Conservation (phyloP, 139 green algal species). For the Mesostigma viride region DNA sequence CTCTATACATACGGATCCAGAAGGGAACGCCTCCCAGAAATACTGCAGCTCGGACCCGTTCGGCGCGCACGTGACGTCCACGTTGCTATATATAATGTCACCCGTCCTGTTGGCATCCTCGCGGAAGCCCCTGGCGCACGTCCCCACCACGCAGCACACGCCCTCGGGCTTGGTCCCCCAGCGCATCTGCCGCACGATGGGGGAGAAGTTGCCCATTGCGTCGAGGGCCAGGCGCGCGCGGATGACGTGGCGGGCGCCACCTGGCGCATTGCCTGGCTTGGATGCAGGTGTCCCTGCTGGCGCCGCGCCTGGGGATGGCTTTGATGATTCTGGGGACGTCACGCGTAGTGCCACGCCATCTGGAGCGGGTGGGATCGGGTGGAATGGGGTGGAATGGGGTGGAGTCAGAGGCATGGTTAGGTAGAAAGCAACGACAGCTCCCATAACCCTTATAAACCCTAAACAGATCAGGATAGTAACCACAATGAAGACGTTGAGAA, state of each 20-base stretch:
- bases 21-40: slow-evolving; percentile 48
- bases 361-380: slow-evolving; percentile 35
- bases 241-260: too few species aligned
- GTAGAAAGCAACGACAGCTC: too few species aligned
- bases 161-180: slow-evolving; percentile 79
- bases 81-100: slow-evolving; percentile 74
- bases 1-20: too few species aligned
- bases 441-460: too few species aligned
- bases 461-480: too few species aligned
- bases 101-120: slow-evolving; percentile 51
- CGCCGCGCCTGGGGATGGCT: neutral
- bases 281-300: too few species aligned
- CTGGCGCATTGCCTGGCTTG: too few species aligned
- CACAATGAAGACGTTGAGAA: too few species aligned
- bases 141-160: slow-evolving; percentile 88
- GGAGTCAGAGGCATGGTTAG: too few species aligned
- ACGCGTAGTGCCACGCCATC: slow-evolving; percentile 29
- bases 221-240: slow-evolving; percentile 68
- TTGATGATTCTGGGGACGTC: neutral
- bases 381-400: neutral
- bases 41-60: slow-evolving; percentile 24
- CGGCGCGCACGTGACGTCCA: slow-evolving; percentile 20
- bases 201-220: slow-evolving; percentile 80
- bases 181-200: slow-evolving; percentile 71
- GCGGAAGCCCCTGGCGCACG: slow-evolving; percentile 61